These are phyloP conservation scores for Stachybotrys echinatus DNA, from an alignment of 2,329 filamentous ascomycete genomes.

Conservation along the genomic window DNA sequence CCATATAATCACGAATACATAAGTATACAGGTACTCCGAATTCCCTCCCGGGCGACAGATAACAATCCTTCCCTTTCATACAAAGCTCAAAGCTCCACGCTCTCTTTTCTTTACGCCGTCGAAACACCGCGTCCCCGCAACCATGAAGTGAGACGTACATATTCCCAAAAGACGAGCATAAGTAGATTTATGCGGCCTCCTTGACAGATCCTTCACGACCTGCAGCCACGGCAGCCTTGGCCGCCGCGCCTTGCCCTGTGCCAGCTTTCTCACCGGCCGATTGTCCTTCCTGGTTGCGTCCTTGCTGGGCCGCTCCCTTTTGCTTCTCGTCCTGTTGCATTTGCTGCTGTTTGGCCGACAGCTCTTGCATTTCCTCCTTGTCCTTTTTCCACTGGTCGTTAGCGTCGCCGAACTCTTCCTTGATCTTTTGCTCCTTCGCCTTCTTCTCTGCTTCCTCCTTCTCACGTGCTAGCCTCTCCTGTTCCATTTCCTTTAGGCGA, in stretches of 20 bases:
- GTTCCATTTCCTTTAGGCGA: constrained; percentile 76
- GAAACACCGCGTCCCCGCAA: neutral
- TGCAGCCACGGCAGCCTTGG: constrained; percentile 6
- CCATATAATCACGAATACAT: neutral
- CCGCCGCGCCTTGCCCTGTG: constrained; percentile 3
- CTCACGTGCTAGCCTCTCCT: constrained; percentile 74
- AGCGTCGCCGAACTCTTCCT: constrained; percentile 73
- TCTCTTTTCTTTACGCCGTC: neutral
- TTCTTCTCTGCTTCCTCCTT: constrained; percentile 64
- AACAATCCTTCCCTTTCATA: neutral
- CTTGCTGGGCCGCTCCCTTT: constrained; percentile 36
- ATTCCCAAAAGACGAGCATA: neutral
- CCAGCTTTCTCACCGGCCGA: constrained; percentile 4
- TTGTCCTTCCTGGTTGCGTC: constrained; percentile 17
- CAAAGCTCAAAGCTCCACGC: neutral
- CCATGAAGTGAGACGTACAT: neutral
- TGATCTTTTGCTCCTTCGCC: constrained; percentile 66
- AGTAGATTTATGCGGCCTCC: neutral
- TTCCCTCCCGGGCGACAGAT: neutral
- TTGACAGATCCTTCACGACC: neutral
- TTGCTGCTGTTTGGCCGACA: constrained; percentile 23
- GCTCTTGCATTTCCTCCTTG: constrained; percentile 70
- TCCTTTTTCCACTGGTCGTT: constrained; percentile 85
- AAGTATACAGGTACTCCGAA: neutral
- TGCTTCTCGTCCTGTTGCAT: constrained; percentile 38